phyloP scores from a whole-genome alignment of 257 asterid species.

The Nicotiana benthamiana region DNA sequence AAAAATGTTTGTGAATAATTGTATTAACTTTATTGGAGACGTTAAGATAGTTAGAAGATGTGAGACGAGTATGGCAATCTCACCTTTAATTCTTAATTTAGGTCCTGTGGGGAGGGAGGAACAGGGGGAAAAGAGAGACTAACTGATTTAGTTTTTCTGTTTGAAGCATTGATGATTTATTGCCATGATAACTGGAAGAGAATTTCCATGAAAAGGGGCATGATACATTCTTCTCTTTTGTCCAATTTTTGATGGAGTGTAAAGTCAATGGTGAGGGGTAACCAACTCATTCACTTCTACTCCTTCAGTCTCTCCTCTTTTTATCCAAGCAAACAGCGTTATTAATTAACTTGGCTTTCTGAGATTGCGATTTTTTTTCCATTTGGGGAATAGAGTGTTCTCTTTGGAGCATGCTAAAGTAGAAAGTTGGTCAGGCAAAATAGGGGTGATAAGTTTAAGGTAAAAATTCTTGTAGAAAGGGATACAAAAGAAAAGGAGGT shows the following conservation, averaged over 20 bases:
- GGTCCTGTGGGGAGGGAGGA: neutral
- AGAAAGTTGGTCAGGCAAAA: neutral
- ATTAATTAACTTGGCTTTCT: neutral
- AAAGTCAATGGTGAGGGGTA: neutral
- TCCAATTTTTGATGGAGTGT: neutral
- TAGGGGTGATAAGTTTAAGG: neutral
- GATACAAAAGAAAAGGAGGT: neutral
- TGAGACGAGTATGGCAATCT: neutral
- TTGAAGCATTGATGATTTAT: no score
- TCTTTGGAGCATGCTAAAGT: neutral
- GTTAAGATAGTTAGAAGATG: neutral
- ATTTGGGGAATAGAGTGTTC: neutral
- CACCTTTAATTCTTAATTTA: neutral
- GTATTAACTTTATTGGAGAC: neutral
- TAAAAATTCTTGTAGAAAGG: neutral
- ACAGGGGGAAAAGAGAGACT: neutral
- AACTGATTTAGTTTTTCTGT: neutral
- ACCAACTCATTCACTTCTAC: neutral
- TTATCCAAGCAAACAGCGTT: neutral
- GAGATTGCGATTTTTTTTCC: neutral
- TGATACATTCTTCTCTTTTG: neutral
- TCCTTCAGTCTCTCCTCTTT: neutral
- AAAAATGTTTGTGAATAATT: neutral
- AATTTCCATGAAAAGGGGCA: no score
- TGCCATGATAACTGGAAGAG: no score